Percentiles rank a stretch among this genome's conserved stretches.
Conservation (phyloP, 352 stramenopile species). For the Pythium guiyangense region DNA sequence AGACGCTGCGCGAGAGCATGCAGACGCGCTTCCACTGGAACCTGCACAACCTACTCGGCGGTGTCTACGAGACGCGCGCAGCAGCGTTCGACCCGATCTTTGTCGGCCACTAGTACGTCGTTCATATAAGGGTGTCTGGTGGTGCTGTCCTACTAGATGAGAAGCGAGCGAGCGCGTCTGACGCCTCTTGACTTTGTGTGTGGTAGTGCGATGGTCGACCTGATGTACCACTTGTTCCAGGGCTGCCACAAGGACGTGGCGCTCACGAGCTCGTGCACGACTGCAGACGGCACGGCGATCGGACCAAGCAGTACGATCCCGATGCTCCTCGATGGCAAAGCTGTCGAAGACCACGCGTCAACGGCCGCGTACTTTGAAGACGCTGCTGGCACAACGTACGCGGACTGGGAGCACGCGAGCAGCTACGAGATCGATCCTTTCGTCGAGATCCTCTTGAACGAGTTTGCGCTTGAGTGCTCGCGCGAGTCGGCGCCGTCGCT, state of each 20-base stretch:
- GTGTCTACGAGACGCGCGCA: conserved; percentile 28
- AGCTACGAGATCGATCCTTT: conserved; percentile 61
- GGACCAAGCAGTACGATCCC: conserved; percentile 18
- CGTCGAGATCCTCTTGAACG: conserved; percentile 47
- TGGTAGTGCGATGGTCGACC: conserved; percentile 40
- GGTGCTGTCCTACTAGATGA: too few relatives aligned
- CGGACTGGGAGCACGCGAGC: conserved; percentile 29
- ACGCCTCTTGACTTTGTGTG: neutral
- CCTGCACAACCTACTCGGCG: conserved; percentile 32
- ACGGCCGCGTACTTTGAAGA: conserved; percentile 19
- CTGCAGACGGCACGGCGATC: conserved; percentile 14
- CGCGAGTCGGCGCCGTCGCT: conserved; percentile 23
- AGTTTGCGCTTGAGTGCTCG: conserved; percentile 43
- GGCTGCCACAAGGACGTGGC: conserved; percentile 37
- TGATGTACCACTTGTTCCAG: conserved; percentile 63
- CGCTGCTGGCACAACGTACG: conserved; percentile 22
- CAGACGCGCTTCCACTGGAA: conserved; percentile 36
- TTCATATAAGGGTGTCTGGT: too few relatives aligned
- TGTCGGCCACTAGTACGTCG: conserved; percentile 32
- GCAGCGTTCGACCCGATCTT: conserved; percentile 37
- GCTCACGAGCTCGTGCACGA: conserved; percentile 25
- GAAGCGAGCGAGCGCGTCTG: too few relatives aligned
- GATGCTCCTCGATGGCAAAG: conserved; percentile 23
- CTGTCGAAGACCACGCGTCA: conserved; percentile 18
- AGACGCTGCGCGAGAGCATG: conserved; percentile 29